Evolutionary conservation across 345 rosid genomes (phyloP).

Genomic region (Zanthoxylum bungeanum): DNA sequence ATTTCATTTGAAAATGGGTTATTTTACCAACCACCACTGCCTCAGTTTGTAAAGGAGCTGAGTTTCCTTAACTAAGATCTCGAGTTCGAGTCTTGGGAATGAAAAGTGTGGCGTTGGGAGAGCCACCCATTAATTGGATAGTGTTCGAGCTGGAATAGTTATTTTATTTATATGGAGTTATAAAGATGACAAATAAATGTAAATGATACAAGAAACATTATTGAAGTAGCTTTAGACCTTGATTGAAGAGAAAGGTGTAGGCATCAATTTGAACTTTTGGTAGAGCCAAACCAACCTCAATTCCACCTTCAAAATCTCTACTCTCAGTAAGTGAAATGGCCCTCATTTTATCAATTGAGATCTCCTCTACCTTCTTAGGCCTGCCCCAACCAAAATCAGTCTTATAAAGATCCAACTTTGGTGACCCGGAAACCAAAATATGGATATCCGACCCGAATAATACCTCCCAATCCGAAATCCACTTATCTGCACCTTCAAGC

Average conservation of each 20-base stretch:
- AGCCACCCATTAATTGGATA: too few species aligned
- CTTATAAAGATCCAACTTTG: slow-evolving; percentile 31
- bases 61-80: too few species aligned
- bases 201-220: too few species aligned
- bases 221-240: slow-evolving; percentile 12
- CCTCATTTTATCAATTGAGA: slow-evolving; percentile 24
- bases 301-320: slow-evolving; percentile 32
- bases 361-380: slow-evolving; percentile 39
- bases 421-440: slow-evolving; percentile 32
- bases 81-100: too few species aligned
- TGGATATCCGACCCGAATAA: slow-evolving; percentile 20
- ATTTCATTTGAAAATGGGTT: too few species aligned
- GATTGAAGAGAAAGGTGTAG: slow-evolving; percentile 12
- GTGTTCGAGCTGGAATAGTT: too few species aligned
- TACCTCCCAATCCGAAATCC: slow-evolving; percentile 30
- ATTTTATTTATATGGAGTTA: too few species aligned
- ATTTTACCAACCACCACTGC: too few species aligned
- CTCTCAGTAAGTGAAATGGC: slow-evolving; percentile 26
- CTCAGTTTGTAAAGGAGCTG: too few species aligned
- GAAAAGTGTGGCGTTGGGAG: too few species aligned
- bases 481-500: slow-evolving; percentile 26
- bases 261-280: slow-evolving; percentile 14
- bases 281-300: slow-evolving; percentile 36
- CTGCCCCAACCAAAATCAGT: slow-evolving; percentile 52
- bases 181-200: too few species aligned